Base-by-base conservation (phyloP, 148 eudicot species). In the Cornus kousa region DNA sequence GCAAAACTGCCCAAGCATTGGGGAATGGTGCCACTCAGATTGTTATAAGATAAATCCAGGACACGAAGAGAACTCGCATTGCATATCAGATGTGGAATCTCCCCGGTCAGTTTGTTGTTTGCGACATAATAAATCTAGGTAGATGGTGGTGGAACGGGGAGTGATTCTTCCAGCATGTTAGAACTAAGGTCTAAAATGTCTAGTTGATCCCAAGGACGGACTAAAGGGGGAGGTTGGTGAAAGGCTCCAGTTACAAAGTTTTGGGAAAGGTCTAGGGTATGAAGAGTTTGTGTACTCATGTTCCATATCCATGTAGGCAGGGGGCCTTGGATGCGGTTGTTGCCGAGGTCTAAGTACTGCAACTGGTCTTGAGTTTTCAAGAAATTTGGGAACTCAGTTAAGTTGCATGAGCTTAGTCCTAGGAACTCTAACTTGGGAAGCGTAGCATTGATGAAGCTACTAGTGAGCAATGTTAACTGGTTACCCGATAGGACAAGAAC, bases 41-140 rank as follows among this genome's bases (percentile, higher is more conserved):
- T 70, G 74, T 86, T 86, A 33, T 53, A n/a, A 0, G 89, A 83
- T 71, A 86, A 79, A 57, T 86, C 89, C 5, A 86, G 85, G 9
- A 37, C 20, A 12, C 31, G 32, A 10, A 81, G 76, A 64, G 83
- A 81, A 13, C 60, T 79, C 6, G 57, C 57, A 64, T 55, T 46
- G 53, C 89, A 86, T 16, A 83, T 39, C 39, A 72, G 59, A 5
- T 33, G 3, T 17, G 79, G 81, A 9, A 82, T 82, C 9, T n/a
- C 74, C 39, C 88, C 88, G 4, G 37, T 67, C 19, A 85, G 64
- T 1, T 0, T 40, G 59, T 85, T 85, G 14, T 55, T 5, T 23
- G 81, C 53, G 16, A 53, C 77, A 0, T 6, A 1, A 11, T 85
- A 85, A 20, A 22, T 4, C 40, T 23, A 4, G 40, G 53, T 69